Evolutionary conservation across 805 yeast species (phyloP).

Genomic region (Nakazawaea populi): DNA sequence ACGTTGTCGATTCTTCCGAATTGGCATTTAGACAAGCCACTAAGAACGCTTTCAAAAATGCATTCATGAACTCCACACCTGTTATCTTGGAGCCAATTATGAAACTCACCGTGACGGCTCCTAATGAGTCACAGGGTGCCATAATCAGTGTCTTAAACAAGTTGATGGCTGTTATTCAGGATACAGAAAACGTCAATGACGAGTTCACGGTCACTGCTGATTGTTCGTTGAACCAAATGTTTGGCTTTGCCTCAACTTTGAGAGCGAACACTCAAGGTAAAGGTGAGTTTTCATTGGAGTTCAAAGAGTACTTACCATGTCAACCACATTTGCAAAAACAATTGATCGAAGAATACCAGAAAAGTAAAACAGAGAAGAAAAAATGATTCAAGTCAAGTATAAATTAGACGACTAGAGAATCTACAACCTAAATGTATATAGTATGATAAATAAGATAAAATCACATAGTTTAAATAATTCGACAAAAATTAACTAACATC

Average conservation of each 20-base stretch:
- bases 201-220: slow-evolving; percentile 93
- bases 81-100: slow-evolving; percentile 94
- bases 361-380: slow-evolving; percentile 41
- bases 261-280: slow-evolving; percentile 98
- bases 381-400: slow-evolving; percentile 6
- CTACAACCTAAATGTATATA: not conserved
- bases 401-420: no score
- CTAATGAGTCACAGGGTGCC: slow-evolving; percentile 92
- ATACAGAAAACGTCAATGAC: slow-evolving; percentile 90
- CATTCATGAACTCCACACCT: slow-evolving; percentile 79
- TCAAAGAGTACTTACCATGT: slow-evolving; percentile 86
- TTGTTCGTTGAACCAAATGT: slow-evolving; percentile 93
- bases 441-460: not conserved
- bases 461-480: not conserved
- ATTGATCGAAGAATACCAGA: slow-evolving; percentile 76
- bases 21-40: slow-evolving; percentile 93
- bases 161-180: slow-evolving; percentile 85
- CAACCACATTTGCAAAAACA: slow-evolving; percentile 87
- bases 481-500: not conserved
- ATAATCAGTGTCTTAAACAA: slow-evolving; percentile 91
- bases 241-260: slow-evolving; percentile 91
- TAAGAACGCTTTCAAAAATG: slow-evolving; percentile 84
- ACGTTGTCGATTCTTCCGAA: slow-evolving; percentile 95
- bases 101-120: slow-evolving; percentile 90
- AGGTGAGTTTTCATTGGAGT: slow-evolving; percentile 95